A percentile compares a stretch with the other conserved stretches of the same genome.
These are phyloP conservation scores for Petunia axillaris DNA, from an alignment of 257 asterid species.

Conservation along the genomic window DNA sequence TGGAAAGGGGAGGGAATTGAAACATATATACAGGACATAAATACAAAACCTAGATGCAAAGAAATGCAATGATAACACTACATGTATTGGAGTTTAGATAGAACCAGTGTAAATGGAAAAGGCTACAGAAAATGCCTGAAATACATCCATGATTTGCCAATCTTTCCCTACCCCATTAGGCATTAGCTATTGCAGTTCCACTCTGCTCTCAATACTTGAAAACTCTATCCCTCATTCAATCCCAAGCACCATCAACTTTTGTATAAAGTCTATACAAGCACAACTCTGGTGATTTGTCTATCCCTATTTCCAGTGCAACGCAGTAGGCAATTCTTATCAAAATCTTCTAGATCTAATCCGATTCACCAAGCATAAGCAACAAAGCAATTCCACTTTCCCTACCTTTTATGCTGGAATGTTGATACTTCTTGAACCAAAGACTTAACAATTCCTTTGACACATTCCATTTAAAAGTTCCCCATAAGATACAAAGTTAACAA, in stretches of 20 bases:
- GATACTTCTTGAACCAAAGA: not conserved
- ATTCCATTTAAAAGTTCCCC: not conserved
- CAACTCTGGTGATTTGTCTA: not conserved
- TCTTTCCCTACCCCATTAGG: not conserved
- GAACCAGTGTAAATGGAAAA: not conserved
- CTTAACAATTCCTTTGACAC: not conserved
- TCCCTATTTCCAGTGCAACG: not conserved
- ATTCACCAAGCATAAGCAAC: not conserved
- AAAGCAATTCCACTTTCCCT: conserved; percentile 18
- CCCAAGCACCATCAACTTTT: not conserved
- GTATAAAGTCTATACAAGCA: conserved; percentile 14
- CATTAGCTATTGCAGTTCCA: conserved; percentile 9
- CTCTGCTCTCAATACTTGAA: not conserved
- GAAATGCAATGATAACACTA: not conserved
- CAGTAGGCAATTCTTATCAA: not conserved
- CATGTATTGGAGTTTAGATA: not conserved
- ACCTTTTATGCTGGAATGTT: conserved; percentile 1
- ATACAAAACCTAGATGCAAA: not conserved
- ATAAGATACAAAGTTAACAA: not conserved
- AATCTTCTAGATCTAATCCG: not conserved
- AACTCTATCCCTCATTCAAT: conserved; percentile 1
- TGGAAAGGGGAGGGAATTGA: not conserved
- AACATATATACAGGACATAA: not conserved
- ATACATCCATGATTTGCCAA: not conserved
- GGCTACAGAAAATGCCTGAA: conserved; percentile 14